Conservation (phyloP, 805 yeast species). For the Starmerella gropengiesseri region DNA sequence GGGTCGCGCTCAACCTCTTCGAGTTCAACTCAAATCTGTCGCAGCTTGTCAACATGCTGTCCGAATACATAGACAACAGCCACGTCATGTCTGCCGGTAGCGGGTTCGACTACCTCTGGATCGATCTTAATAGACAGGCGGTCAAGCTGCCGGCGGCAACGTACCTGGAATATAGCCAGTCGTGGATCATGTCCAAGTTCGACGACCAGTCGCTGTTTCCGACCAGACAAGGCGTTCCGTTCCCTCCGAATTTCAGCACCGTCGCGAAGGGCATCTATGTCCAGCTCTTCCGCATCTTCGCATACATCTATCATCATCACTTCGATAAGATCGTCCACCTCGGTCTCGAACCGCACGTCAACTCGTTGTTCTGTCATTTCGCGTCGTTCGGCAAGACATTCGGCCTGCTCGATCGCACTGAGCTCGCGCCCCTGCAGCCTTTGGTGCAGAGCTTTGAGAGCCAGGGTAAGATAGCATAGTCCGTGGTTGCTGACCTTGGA, state of each 20-base stretch:
- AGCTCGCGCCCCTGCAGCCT: conserved; percentile 65
- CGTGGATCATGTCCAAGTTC: conserved; percentile 80
- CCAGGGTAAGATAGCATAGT: conserved; percentile 67
- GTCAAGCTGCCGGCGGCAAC: conserved; percentile 83
- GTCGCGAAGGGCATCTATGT: conserved; percentile 79
- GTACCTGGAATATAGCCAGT: conserved; percentile 80
- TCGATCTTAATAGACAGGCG: conserved; percentile 68
- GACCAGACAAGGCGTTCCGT: conserved; percentile 76
- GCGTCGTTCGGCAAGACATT: conserved; percentile 79
- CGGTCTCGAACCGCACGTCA: conserved; percentile 94
- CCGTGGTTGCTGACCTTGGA: too few relatives aligned
- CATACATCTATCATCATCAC: conserved; percentile 89
- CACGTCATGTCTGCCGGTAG: conserved; percentile 88
- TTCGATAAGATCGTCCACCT: conserved; percentile 88
- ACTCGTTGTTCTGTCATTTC: conserved; percentile 91
- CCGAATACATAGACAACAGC: conserved; percentile 85
- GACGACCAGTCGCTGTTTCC: conserved; percentile 89
- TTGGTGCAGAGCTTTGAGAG: conserved; percentile 69
- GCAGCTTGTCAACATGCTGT: conserved; percentile 80
- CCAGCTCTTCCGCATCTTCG: conserved; percentile 92
- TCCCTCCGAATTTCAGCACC: conserved; percentile 72
- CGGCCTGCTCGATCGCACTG: conserved; percentile 65
- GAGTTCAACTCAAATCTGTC: conserved; percentile 78
- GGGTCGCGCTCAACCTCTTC: conserved; percentile 89
- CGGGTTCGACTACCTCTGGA: conserved; percentile 81